Base-by-base conservation (phyloP, 345 rosid species). In the Sonneratia alba region DNA sequence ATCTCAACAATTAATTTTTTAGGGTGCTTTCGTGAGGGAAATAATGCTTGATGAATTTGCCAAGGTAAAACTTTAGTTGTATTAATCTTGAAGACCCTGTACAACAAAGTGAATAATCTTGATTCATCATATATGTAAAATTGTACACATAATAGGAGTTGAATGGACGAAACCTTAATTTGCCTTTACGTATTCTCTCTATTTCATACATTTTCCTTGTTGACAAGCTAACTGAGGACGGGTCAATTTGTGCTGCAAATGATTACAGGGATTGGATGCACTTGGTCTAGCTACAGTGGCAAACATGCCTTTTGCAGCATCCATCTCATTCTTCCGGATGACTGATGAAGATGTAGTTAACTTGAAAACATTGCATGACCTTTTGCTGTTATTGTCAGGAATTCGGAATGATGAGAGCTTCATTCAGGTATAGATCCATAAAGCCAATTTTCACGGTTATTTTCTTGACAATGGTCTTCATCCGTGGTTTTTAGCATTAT, bases 11-110 rank as follows among this genome's bases (percentile, higher is more conserved):
- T 49, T 69, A 48, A 72, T 71, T 77, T 83, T 73, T 72, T 86
- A 93, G 98, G 98, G 97, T 72, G 76, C 88, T 42, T 89, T 89
- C 75, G 88, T 90, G 72, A 89, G 96, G 83, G 97, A 93, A 76
- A 86, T 93, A 76, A 80, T 93, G 77, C 83, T 93, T 83, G 84
- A 80, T 80, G 98, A 93, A 79, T 80, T 91, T 47, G 90, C 97
- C 11, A 93, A 93, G 97, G 98, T 91, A 14, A 27, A 14, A 75
- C 51, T 80, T 3, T 73, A 79, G 75, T 21, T 49, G 40, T 59
- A 63, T 42, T 68, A 19, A 12, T 37, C 14, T 70, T 71, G n/a
- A 55, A 42, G 8, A 70, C 37, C 24, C 36, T 49, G 77, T 40
- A n/a, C 37, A 27, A 21, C 55, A 4, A 14, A 13, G 53, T 48